Evolutionary conservation across 176 grass and related monocot species (phyloP), one percentile per base, ranked within the genome.

Genomic region (Carex scoparia): DNA sequence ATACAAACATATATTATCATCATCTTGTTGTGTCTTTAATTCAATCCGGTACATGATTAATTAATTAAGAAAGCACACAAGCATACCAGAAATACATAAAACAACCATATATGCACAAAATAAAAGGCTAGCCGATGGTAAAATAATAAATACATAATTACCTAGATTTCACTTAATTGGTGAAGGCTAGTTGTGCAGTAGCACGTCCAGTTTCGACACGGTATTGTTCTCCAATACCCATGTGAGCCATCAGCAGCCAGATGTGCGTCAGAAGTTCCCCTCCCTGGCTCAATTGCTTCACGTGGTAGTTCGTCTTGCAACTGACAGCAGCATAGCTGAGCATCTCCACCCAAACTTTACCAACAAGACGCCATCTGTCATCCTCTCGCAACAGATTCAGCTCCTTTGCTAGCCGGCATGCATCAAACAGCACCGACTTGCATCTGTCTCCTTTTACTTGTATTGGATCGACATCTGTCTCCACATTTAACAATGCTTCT

Each of bases 291-390:
- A 92, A 82, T 79, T 94, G 92, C 84, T 92, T 90, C 12, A 88
- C 88, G 59, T 92, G 92, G 84, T 86, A 94, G 86, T 94, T 88
- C 33, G 87, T 84, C 15, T 19, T 61, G 92, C 88, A 94, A 10
- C 86, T 92, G 67, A 77, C 84, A 0, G 88, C 92, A 12, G 90
- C 90, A 32, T 92, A 92, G 78, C 90, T 80, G 3, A 94, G 79
- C 79, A 94, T 94, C 80, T 94, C 92, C 84, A 88, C 88, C 88
- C 90, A 90, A 69, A 94, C 92, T 57, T 78, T 84, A 13, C 84
- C 85, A 56, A 94, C 61, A 2, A 94, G 54, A 74, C 81, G 42
- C 90, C 90, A 94, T 64, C 86, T 75, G 55, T 84, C 87, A 18
- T 74, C 11, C 10, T 56, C 68, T 6, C 2, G 10, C 51, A 92